Conservation (phyloP, 371 early-diverging fungal species). For the Basidiobolus meristosporus region DNA sequence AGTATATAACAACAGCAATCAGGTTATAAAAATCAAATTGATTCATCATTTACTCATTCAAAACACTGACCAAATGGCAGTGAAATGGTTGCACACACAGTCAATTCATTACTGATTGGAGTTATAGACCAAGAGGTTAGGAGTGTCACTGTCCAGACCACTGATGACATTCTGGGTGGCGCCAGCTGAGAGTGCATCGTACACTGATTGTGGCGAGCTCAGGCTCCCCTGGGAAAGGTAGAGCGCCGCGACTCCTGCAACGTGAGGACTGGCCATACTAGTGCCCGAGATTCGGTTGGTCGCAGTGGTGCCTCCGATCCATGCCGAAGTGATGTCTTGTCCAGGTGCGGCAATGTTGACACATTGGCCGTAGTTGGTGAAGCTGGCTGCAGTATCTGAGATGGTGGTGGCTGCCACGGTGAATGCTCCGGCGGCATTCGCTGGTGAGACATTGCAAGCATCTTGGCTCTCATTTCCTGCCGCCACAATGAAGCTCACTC, state of each 20-base stretch:
- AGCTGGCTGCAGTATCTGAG: slow-evolving; percentile 42
- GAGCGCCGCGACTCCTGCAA: slow-evolving; percentile 20
- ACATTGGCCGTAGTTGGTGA: slow-evolving; percentile 40
- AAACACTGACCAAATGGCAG: no score
- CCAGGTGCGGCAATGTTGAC: slow-evolving; percentile 34
- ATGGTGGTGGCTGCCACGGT: no score
- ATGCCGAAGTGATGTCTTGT: neutral
- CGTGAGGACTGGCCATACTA: slow-evolving; percentile 62
- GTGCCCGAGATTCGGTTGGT: slow-evolving; percentile 49
- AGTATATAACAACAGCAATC: no score
- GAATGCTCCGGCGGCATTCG: no score
- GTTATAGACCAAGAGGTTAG: no score
- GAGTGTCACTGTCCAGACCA: no score
- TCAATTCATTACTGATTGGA: no score
- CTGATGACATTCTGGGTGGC: no score
- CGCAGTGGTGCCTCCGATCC: slow-evolving; percentile 4
- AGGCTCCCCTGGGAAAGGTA: slow-evolving; percentile 4
- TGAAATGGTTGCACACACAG: no score
- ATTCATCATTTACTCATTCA: no score
- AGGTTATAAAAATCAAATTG: no score
- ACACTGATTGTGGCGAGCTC: slow-evolving; percentile 12
- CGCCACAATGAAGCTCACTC: slow-evolving; percentile 31
- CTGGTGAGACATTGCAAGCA: slow-evolving; percentile 38
- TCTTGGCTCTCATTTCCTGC: slow-evolving; percentile 36
- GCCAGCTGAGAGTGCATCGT: no score